These are phyloP conservation scores for Phytophthora tentaculata DNA, from an alignment of 352 stramenopile species.

Conservation along the genomic window DNA sequence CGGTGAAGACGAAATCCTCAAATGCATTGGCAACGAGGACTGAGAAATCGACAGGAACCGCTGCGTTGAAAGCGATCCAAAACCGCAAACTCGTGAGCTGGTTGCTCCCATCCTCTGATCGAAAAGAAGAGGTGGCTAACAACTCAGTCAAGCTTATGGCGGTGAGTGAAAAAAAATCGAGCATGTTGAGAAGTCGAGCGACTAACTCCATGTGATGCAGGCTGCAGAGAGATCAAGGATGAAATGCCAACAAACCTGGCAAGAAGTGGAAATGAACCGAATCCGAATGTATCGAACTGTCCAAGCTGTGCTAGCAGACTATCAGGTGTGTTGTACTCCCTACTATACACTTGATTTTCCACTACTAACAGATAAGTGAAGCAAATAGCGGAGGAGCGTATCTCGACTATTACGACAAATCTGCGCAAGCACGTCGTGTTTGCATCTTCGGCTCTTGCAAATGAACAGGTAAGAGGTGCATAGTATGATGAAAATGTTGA, in stretches of 20 bases:
- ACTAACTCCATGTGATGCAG: slow-evolving; percentile 33
- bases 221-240: slow-evolving; percentile 60
- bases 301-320: slow-evolving; percentile 79
- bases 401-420: slow-evolving; percentile 74
- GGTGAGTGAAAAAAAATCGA: slow-evolving; percentile 32
- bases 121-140: slow-evolving; percentile 71
- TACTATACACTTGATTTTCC: not conserved
- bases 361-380: slow-evolving; percentile 20
- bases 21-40: slow-evolving; percentile 3
- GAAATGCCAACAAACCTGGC: slow-evolving; percentile 72
- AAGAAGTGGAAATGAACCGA: slow-evolving; percentile 62
- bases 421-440: slow-evolving; percentile 87
- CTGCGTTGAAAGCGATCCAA: slow-evolving; percentile 46
- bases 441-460: slow-evolving; percentile 79
- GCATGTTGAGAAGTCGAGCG: not conserved
- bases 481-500: too few species aligned
- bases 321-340: slow-evolving; percentile 51
- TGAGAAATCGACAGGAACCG: slow-evolving; percentile 19
- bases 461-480: slow-evolving; percentile 74
- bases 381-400: slow-evolving; percentile 81
- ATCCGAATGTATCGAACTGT: slow-evolving; percentile 73
- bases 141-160: slow-evolving; percentile 66
- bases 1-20: slow-evolving; percentile 11
- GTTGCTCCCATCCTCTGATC: slow-evolving; percentile 70
- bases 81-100: slow-evolving; percentile 85